A percentile compares a stretch with the other conserved stretches of the same genome.
phyloP scores from a whole-genome alignment of 306 rosid species.

The Boehmeria nivea region DNA sequence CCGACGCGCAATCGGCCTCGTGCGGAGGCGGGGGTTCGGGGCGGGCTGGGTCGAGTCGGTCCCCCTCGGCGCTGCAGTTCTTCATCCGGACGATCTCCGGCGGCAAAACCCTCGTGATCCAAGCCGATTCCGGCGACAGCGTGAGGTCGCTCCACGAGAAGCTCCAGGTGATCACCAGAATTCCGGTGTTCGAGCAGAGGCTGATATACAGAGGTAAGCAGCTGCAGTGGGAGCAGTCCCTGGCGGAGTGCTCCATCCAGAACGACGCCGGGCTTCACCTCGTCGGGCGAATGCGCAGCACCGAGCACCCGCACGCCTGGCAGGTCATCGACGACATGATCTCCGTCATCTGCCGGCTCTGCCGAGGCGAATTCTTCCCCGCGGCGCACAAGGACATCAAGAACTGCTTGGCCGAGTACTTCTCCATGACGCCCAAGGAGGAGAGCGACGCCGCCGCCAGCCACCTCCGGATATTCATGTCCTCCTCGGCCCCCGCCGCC shows the following conservation, averaged over 20 bases:
- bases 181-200: slow-evolving; percentile 52
- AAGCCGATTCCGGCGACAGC: slow-evolving; percentile 37
- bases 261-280: slow-evolving; percentile 59
- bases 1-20: slow-evolving; percentile 25
- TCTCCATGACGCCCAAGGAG: slow-evolving; percentile 21
- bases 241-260: slow-evolving; percentile 50
- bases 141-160: slow-evolving; percentile 44
- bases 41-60: slow-evolving; percentile 15
- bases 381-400: slow-evolving; percentile 32
- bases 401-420: slow-evolving; percentile 23
- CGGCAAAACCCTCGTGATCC: slow-evolving; percentile 50
- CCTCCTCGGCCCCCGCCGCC: slow-evolving; percentile 40
- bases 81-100: slow-evolving; percentile 51
- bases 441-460: slow-evolving; percentile 28
- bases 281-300: slow-evolving; percentile 55
- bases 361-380: slow-evolving; percentile 35
- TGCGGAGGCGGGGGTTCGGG: slow-evolving; percentile 14
- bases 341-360: slow-evolving; percentile 35
- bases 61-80: slow-evolving; percentile 41
- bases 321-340: slow-evolving; percentile 36
- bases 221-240: slow-evolving; percentile 50
- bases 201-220: slow-evolving; percentile 53
- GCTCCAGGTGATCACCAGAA: slow-evolving; percentile 30
- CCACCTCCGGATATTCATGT: slow-evolving; percentile 51
- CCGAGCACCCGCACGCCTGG: slow-evolving; percentile 43